Evolutionary conservation across 345 rosid genomes (phyloP), one percentile per base, ranked within the genome.

Genomic region (Syzygium oleosum): DNA sequence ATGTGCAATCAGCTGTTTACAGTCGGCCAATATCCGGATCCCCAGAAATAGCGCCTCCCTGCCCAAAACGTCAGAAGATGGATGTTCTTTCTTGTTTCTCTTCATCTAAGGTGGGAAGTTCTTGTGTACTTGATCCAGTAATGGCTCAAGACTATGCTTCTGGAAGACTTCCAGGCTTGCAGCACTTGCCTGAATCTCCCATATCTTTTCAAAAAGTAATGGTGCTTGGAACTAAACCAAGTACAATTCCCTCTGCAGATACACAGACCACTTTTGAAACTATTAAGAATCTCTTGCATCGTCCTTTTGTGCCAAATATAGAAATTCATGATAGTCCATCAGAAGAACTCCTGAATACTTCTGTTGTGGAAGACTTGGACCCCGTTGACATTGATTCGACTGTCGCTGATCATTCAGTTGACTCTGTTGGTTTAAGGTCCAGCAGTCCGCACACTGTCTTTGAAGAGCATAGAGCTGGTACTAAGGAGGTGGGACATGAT

Each of bases 121-220:
- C 87, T 80, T 56, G 87, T 87, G 43, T 83, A 14, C 31, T 80
- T 85, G 87, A 88, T 88, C 84, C 90, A 38, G 55, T 86, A 12
- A 58, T 15, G 86, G 87, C 85, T 86, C 91, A 88, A 63, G 87
- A 87, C 41, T 52, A 52, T 84, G 49, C 86, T 87, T 55, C 54
- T 87, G 86, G 68, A 80, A 58, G 80, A 65, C 88, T 90, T 88
- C 93, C 90, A 58, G 52, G 92, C 22, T 84, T 88, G 90, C 61
- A 55, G 91, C 87, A 88, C 54, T 86, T 7, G 34, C 93, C 93
- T 51, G 90, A 91, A 78, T 93, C 92, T 87, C 91, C 90, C 49
- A 5, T 41, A 34, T 19, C 49, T 73, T 38, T 73, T 73, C 49
- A 73, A 34, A 73, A 34, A 34, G 49, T 73, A 73, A 34, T 17